Percentiles rank a stretch among this genome's conserved stretches.
Evolutionary conservation across 768 basidiomycete species (phyloP).

Genomic region (Pisolithus albus): DNA sequence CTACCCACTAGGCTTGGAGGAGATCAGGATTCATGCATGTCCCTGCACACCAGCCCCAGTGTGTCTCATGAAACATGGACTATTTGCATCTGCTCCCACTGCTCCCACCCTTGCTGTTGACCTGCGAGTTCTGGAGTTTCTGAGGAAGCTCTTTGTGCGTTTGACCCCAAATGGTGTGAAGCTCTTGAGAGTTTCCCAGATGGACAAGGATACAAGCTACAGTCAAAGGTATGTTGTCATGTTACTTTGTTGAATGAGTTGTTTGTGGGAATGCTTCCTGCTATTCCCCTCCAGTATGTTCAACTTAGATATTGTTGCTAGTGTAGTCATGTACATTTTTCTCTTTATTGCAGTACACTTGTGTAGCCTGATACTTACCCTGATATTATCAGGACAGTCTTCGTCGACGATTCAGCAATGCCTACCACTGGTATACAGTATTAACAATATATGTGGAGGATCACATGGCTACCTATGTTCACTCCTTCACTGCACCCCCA

Average conservation of each 20-base stretch:
- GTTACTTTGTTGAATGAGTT: no score
- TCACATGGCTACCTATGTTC: conserved; percentile 21
- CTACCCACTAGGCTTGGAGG: conserved; percentile 4
- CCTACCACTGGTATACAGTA: conserved; percentile 20
- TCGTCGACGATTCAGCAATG: conserved; percentile 15
- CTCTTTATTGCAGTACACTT: no score
- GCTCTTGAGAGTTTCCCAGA: conserved; percentile 11
- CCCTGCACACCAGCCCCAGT: conserved; percentile 10
- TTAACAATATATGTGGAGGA: conserved; percentile 5
- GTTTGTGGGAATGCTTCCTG: no score
- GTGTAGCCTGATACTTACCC: no score
- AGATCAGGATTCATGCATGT: conserved; percentile 5
- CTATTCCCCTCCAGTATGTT: no score
- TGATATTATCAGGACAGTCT: conserved; percentile 17
- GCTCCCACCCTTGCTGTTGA: conserved; percentile 27
- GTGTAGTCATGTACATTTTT: no score
- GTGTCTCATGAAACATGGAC: conserved; percentile 20
- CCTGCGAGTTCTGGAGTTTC: conserved; percentile 25
- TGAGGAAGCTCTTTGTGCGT: conserved; percentile 6
- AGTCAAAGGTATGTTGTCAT: conserved; percentile 6
- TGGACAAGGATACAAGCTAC: conserved; percentile 7
- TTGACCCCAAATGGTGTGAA: conserved; percentile 11
- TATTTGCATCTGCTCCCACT: conserved; percentile 24
- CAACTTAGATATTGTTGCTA: no score
- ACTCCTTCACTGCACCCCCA: background rate